Evolutionary conservation across 2,329 filamentous ascomycete species (phyloP), one percentile per base, ranked within the genome.

Genomic region (Hypoxylon sp.): DNA sequence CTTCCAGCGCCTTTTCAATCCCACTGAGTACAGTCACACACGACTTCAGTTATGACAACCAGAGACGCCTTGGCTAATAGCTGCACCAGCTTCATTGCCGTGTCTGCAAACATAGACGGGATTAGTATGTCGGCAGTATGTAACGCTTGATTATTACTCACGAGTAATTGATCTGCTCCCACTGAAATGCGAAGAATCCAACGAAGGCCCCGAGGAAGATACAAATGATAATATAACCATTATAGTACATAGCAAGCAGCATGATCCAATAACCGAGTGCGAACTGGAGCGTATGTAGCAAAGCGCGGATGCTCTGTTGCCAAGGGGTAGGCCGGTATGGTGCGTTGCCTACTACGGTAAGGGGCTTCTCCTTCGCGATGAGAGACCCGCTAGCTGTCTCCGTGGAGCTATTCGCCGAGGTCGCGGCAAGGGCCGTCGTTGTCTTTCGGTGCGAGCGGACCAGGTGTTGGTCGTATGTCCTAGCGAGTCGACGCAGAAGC

Each of bases 211-310:
- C 92, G 60, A 94, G 85, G 65, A 95, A 86, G 74, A 95, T 92
- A 68, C 88, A 91, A 55, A 95, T 89, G 74, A 95, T 92, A 65
- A 96, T 84, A 76, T 92, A 95, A 8, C 89, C 87, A 70, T 87
- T 88, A 77, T 85, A 88, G 74, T 87, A 87, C 83, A 87, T 86
- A 79, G 77, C 65, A 73, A 78, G 58, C 77, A 91, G 79, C 92
- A 95, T 94, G 71, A 94, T 78, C 71, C 94, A 88, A 74, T 94
- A 96, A 1, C 91, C 91, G 1, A 92, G 84, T 0, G 87, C 88
- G 71, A 95, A 92, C 66, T 91, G 90, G 3, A 87, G 59, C 78
- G 88, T 88, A 70, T 94, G 90, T 19, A 95, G 74, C 3, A 88
- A 65, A 0, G 91, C 89, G 3, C 91, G 85, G 4, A 91, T 73